Conservation (phyloP, 176 grass and related monocot species). For the Phoenix roebelenii region DNA sequence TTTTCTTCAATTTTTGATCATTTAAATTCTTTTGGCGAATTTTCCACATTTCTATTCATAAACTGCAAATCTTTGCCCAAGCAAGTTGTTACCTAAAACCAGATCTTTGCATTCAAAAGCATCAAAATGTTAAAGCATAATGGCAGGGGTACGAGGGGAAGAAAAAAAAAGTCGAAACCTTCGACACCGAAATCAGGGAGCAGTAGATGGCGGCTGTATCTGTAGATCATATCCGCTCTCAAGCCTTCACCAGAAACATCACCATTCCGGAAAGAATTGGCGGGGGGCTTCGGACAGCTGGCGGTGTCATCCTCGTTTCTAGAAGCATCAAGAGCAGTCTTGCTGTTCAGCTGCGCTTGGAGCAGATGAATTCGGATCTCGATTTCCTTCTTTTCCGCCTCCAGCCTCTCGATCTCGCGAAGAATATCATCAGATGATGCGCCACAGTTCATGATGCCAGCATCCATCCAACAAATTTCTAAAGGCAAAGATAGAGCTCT, state of each 20-base stretch:
- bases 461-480: too few relatives aligned
- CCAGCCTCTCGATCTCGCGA: constrained; percentile 43
- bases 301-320: constrained; percentile 5
- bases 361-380: constrained; percentile 48
- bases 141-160: background rate
- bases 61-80: too few relatives aligned
- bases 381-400: constrained; percentile 42
- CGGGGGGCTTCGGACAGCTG: background rate
- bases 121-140: background rate
- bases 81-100: background rate
- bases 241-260: background rate
- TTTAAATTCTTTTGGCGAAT: too few relatives aligned
- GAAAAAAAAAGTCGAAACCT: constrained; percentile 24
- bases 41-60: too few relatives aligned
- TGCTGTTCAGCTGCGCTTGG: constrained; percentile 32
- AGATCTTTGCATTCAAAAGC: background rate
- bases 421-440: too few relatives aligned
- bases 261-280: constrained; percentile 8
- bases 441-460: too few relatives aligned
- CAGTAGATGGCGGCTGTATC: constrained; percentile 84
- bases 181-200: constrained; percentile 80
- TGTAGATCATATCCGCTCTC: constrained; percentile 53
- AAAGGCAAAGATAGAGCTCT: too few relatives aligned
- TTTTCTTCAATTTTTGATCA: too few relatives aligned
- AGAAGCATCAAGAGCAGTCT: background rate